Percentiles rank a stretch among this genome's conserved stretches.
These are phyloP conservation scores for Wickerhamomyces chaumierensis DNA, from an alignment of 805 yeast genomes.

Conservation along the genomic window DNA sequence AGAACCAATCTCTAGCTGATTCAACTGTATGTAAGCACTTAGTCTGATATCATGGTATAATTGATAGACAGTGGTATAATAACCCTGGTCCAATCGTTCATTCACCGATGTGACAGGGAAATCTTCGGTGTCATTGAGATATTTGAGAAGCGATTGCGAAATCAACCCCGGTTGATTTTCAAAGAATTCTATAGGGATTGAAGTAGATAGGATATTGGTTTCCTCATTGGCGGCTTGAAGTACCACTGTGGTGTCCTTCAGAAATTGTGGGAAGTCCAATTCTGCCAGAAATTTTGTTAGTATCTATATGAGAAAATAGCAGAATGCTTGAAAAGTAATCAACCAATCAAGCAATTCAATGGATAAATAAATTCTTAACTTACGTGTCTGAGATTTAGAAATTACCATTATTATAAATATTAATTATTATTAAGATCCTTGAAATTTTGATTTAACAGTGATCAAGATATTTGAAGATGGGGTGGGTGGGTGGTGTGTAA, in stretches of 20 bases:
- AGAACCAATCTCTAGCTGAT: conserved; percentile 36
- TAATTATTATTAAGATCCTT: too few relatives aligned
- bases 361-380: too few relatives aligned
- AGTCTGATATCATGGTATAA: conserved; percentile 60
- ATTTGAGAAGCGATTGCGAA: conserved; percentile 5
- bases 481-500: too few relatives aligned
- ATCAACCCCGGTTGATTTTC: conserved; percentile 12
- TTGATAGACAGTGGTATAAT: conserved; percentile 36
- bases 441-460: too few relatives aligned
- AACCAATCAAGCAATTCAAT: too few relatives aligned
- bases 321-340: too few relatives aligned
- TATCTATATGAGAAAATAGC: too few relatives aligned
- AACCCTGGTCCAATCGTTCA: conserved; percentile 25
- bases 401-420: too few relatives aligned
- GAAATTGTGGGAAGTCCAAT: neutral
- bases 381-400: too few relatives aligned
- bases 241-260: neutral
- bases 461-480: too few relatives aligned
- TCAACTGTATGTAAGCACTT: conserved; percentile 37
- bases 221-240: conserved; percentile 8
- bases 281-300: neutral
- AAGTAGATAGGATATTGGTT: conserved; percentile 6
- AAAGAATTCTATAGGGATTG: conserved; percentile 10
- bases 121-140: neutral
- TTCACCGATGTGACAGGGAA: conserved; percentile 26